Evolutionary conservation across 805 yeast genomes (phyloP).

Genomic region (Myxozyma lipomycoides): DNA sequence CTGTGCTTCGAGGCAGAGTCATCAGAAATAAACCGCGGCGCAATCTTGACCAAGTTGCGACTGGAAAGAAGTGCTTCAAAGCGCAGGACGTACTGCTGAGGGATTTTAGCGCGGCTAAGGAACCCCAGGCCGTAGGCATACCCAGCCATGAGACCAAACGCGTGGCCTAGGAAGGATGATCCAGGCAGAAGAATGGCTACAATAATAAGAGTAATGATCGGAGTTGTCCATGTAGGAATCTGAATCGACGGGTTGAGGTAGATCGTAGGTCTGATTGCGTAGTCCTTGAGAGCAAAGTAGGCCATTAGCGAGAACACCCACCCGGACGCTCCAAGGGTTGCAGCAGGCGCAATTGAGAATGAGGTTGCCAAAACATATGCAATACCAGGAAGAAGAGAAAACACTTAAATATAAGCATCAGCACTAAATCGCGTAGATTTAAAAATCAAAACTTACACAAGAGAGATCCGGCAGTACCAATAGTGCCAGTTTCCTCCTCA

Average conservation of each 20-base stretch:
- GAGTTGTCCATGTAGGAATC: constrained; percentile 27
- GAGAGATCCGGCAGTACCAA: constrained; percentile 26
- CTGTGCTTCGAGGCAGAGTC: constrained; percentile 25
- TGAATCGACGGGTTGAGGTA: constrained; percentile 17
- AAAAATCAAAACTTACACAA: constrained; percentile 17
- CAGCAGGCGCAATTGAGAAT: background rate
- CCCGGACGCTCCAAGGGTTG: constrained; percentile 24
- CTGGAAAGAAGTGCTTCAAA: constrained; percentile 11
- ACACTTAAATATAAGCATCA: constrained; percentile 6
- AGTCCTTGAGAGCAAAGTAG: constrained; percentile 24
- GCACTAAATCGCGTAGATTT: too few relatives aligned
- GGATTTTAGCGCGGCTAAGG: constrained; percentile 13
- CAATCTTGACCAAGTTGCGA: constrained; percentile 7
- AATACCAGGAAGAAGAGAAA: constrained; percentile 21
- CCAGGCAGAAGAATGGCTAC: constrained; percentile 25
- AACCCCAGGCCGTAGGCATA: constrained; percentile 25
- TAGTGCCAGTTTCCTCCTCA: constrained; percentile 27
- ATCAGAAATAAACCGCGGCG: constrained; percentile 25
- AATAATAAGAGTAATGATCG: constrained; percentile 17
- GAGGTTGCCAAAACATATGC: constrained; percentile 15
- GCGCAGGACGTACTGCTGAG: constrained; percentile 13
- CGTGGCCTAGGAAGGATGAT: constrained; percentile 22
- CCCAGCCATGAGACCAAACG: constrained; percentile 18
- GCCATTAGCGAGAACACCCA: constrained; percentile 28
- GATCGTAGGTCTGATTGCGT: constrained; percentile 17